Evolutionary conservation across 2,329 filamentous ascomycete genomes (phyloP), one percentile per base, ranked within the genome.

Genomic region (Epichloe gansuensis): DNA sequence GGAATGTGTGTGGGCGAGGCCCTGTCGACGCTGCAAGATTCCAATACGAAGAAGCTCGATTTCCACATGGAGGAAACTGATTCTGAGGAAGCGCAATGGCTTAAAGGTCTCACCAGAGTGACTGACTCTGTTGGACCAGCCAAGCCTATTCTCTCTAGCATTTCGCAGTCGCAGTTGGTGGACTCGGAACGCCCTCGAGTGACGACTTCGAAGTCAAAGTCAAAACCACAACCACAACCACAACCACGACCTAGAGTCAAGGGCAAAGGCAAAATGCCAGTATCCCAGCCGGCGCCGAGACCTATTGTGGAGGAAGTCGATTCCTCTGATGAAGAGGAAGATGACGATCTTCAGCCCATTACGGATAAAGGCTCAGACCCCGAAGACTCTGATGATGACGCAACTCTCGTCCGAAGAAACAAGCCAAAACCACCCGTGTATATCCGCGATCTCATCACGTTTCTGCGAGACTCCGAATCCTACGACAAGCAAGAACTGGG

Each of bases 371-470:
- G 89, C 61, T 90, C 87, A 2, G 93, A 98, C 59, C 78, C 82
- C 0, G 88, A 94, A 63, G 93, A 98, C 63, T 91, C 89, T 0
- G 90, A 96, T 53, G 91, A 96, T 39, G 94, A 98, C 60, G 85
- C 93, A 5, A 95, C 90, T 0, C 73, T 95, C 17, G 78, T 97
- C 47, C 84, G 86, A 53, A 80, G 91, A 13, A 83, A 93, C 67
- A 96, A 93, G 60, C 80, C 85, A 23, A 86, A 80, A 54, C 80
- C 89, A 0, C 93, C 93, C 1, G 90, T 98, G 1, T 97, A 97
- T 62, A 85, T 96, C 55, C 82, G 90, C 46, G 89, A 95, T 60
- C 75, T 97, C 11, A 83, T 97, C 52, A 66, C 75, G 7, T 91
- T 85, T 62, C 75, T 98, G 3, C 79, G 87, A 48, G 88, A 95